Conservation (phyloP, 2,329 filamentous ascomycete species). For the Chaetothyriales sp. region DNA sequence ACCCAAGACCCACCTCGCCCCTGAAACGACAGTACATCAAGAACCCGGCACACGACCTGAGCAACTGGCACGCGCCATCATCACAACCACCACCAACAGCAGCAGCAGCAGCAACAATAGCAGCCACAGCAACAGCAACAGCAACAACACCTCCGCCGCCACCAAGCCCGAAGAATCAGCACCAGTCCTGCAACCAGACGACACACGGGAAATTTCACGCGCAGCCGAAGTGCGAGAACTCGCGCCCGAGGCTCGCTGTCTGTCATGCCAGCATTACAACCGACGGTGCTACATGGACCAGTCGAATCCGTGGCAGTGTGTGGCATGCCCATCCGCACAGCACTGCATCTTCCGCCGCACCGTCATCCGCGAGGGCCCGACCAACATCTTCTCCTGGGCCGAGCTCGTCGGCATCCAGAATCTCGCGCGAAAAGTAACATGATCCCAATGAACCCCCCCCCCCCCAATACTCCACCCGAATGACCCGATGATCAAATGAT, state of each 20-base stretch:
- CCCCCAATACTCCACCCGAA: too few species aligned
- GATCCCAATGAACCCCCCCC: not conserved
- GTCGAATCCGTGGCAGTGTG: not conserved
- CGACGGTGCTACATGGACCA: slow-evolving; percentile 1
- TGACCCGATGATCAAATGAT: too few species aligned
- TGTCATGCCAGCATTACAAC: not conserved
- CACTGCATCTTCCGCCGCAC: slow-evolving; percentile 1
- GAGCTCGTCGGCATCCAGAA: slow-evolving; percentile 1
- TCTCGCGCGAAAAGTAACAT: not conserved
- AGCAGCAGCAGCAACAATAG: too few species aligned
- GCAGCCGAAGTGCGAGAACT: not conserved
- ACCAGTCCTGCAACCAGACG: not conserved
- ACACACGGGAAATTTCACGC: not conserved
- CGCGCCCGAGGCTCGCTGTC: not conserved
- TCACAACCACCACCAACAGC: not conserved
- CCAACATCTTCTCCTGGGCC: not conserved
- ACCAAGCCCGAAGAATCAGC: not conserved
- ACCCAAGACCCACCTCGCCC: not conserved
- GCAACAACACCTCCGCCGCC: not conserved
- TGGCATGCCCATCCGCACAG: not conserved
- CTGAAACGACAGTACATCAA: not conserved
- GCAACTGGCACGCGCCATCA: not conserved
- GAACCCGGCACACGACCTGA: not conserved
- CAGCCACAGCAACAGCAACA: not conserved
- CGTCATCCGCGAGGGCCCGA: not conserved